Conservation (phyloP, 2,329 filamentous ascomycete genomes). For the Volutella citrinella region DNA sequence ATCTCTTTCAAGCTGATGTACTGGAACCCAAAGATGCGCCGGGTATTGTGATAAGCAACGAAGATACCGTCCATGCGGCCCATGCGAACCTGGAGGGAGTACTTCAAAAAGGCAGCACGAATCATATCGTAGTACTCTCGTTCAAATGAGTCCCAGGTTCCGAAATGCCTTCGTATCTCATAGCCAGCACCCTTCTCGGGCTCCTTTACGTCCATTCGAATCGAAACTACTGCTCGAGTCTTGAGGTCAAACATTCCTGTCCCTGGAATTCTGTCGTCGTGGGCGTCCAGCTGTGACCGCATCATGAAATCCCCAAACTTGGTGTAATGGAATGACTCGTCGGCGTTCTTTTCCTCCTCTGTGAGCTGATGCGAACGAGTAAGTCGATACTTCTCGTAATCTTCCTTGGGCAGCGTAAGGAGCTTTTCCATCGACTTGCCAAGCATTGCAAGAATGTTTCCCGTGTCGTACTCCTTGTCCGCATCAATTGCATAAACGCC, state of each 20-base stretch:
- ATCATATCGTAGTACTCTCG: conserved; percentile 98
- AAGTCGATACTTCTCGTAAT: conserved; percentile 82
- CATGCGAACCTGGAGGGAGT: conserved; percentile 94
- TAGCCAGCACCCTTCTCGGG: conserved; percentile 79
- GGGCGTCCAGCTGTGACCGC: conserved; percentile 89
- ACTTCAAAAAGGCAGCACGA: conserved; percentile 89
- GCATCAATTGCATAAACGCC: conserved; percentile 93
- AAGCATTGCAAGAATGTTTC: conserved; percentile 85
- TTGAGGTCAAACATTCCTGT: conserved; percentile 96
- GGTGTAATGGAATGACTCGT: conserved; percentile 85
- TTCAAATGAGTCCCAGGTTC: conserved; percentile 87
- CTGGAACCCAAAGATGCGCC: conserved; percentile 96
- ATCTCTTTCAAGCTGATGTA: conserved; percentile 86
- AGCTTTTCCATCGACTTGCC: conserved; percentile 97
- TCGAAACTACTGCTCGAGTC: conserved; percentile 84
- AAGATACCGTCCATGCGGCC: conserved; percentile 99
- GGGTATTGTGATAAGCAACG: conserved; percentile 91
- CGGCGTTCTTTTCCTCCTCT: conserved; percentile 67
- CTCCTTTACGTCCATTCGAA: conserved; percentile 78
- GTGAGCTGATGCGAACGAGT: conserved; percentile 65
- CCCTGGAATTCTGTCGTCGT: conserved; percentile 82
- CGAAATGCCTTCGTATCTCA: conserved; percentile 73
- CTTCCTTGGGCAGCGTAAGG: conserved; percentile 74
- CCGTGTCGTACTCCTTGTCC: conserved; percentile 84
- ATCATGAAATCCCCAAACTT: conserved; percentile 85